Base-by-base conservation (phyloP, 805 yeast genomes). In the Ogataea salicorniae region DNA sequence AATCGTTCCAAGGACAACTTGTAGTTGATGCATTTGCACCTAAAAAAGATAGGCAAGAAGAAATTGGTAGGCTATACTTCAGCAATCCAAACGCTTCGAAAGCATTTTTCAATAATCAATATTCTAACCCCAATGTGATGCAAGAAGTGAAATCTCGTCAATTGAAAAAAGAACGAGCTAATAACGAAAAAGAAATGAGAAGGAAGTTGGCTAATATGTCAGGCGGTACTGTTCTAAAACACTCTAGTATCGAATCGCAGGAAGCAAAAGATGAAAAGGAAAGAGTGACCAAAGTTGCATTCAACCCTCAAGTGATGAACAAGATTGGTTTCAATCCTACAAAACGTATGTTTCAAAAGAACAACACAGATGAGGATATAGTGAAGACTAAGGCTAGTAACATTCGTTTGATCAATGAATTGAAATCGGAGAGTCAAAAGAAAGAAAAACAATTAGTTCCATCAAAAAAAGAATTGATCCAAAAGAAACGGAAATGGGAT, bases 101-200 rank as follows among this genome's bases (percentile, higher is more conserved):
- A 42, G 81, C 81, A 3, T 79, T 79, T 53, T 78, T 73, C 55
- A 73, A 76, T 55, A 76, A 75, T 15, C 66, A 70, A 33, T 80
- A 69, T 52, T 70, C 70, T 11, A 74, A 76, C 59, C 79, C 83
- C 1, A 75, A 73, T 20, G 57, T 72, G 3, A 47, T 78, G 29
- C 64, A 57, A 5, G 72, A 72, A 43, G 59, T 74, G n/a, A 66
- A 66, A 18, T 58, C 70, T 53, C 64, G 70, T 58, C 57, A 63
- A 43, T 68, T 69, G 48, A 62, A 56, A 46, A 61, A 63, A 38
- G 66, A 77, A 43, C 67, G 71, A n/a, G 54, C 67, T 9, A 73
- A 70, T 42, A 62, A 54, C 34, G 72, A 66, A 23, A 60, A 50
- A 35, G 55, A 60, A 5, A 50, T 71, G 13, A 47, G 63, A 26